Conservation (phyloP, 2,329 filamentous ascomycete genomes). For the Elsinoe arachidis region DNA sequence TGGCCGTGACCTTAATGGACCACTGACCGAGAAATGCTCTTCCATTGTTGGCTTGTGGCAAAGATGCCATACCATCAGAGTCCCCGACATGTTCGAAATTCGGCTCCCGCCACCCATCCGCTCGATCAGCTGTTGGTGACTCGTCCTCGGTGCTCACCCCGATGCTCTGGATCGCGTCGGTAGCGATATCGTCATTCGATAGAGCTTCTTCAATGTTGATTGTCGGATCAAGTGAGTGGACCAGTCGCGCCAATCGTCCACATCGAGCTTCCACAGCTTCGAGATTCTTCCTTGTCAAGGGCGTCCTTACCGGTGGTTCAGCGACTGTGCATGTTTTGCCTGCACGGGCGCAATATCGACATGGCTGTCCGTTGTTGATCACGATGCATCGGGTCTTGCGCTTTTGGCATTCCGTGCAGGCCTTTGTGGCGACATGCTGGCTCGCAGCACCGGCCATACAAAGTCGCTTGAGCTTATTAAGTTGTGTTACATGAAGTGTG, state of each 20-base stretch:
- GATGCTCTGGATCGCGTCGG: not conserved
- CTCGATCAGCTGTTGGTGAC: constrained; percentile 11
- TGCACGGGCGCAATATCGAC: constrained; percentile 25
- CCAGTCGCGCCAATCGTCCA: not conserved
- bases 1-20: constrained; percentile 15
- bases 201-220: not conserved
- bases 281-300: constrained; percentile 31
- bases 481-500: no score
- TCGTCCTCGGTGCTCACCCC: constrained; percentile 18
- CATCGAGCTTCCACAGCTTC: constrained; percentile 27
- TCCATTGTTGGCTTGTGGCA: constrained; percentile 27
- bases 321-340: constrained; percentile 29
- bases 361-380: constrained; percentile 28
- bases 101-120: constrained; percentile 12
- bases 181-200: not conserved
- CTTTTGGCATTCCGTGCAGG: constrained; percentile 17
- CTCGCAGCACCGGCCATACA: not conserved
- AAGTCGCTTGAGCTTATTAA: no score
- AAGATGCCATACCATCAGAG: constrained; percentile 27
- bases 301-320: constrained; percentile 28
- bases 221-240: not conserved
- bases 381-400: constrained; percentile 16
- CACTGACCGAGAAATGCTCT: constrained; percentile 37
- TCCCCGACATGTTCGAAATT: constrained; percentile 14
- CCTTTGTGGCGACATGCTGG: constrained; percentile 8